A percentile compares a stretch with the other conserved stretches of the same genome.
phyloP scores from a whole-genome alignment of 2,329 filamentous ascomycete genomes.

The Fusarium sp. region DNA sequence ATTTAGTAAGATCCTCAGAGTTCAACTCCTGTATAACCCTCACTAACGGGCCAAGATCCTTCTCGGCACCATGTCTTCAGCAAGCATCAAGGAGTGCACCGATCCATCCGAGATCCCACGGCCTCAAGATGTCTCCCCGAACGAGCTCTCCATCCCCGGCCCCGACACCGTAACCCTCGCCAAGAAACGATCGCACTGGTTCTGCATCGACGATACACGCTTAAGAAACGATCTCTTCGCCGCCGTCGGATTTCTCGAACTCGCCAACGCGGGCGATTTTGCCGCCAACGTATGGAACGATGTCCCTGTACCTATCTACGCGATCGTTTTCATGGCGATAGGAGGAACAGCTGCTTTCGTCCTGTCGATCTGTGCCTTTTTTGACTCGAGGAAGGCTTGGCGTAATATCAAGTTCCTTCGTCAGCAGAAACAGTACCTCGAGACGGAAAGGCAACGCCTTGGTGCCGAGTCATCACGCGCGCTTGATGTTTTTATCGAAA shows the following conservation, averaged over 20 bases:
- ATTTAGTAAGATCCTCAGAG: neutral
- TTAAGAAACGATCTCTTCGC: conserved; percentile 47
- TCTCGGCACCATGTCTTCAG: neutral
- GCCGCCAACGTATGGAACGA: conserved; percentile 68
- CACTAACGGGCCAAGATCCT: fast-evolving
- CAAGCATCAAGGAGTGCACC: conserved; percentile 2
- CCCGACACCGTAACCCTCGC: conserved; percentile 27
- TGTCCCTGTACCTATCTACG: conserved; percentile 60
- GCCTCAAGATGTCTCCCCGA: neutral
- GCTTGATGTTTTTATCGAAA: conserved; percentile 53
- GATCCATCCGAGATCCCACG: neutral
- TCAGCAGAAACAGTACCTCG: conserved; percentile 52
- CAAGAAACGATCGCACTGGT: conserved; percentile 13
- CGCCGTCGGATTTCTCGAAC: conserved; percentile 62
- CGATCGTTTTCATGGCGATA: conserved; percentile 62
- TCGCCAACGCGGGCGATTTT: conserved; percentile 67
- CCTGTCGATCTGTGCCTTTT: conserved; percentile 58
- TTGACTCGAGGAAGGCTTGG: conserved; percentile 57
- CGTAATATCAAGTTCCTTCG: conserved; percentile 59
- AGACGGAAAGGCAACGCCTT: conserved; percentile 28
- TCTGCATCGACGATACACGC: conserved; percentile 24
- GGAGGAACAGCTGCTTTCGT: conserved; percentile 60
- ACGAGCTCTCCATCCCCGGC: conserved; percentile 9
- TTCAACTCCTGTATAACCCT: fast-evolving
- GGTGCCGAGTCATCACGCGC: conserved; percentile 25